Base-by-base conservation (phyloP, 2,329 filamentous ascomycete genomes). In the Myriosclerotinia duriaeana region DNA sequence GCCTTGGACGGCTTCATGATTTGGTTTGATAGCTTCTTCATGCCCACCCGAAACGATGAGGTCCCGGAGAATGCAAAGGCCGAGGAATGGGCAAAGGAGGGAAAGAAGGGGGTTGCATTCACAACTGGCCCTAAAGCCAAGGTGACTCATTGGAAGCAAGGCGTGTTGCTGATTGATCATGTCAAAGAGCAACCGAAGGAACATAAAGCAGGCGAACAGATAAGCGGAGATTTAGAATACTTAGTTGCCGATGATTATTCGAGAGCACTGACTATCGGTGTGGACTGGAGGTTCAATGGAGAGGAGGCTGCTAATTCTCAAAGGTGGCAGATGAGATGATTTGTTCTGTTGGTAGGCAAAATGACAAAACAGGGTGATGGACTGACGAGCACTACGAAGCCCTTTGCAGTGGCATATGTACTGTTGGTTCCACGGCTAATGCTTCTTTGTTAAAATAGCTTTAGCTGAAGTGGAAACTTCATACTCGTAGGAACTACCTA, bases 11-110 rank as follows among this genome's bases (percentile, higher is more conserved):
- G 92, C 5, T 96, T 93, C 77, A 83, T 92, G 17, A 85, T 97
- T 72, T 97, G 93, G 92, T 97, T 97, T 76, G 94, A 98, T 77
- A 94, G 90, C 34, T 95, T 95, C 81, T 97, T 97, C 79, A 85
- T 90, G 71, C 86, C 88, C 12, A 84, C 85, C 0, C 80, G 83
- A 46, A 79, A 82, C 46, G 77, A 79, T 60, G 72, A 74, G 38
- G 75, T 85, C 56, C 80, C 80, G 11, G 78, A 82, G 40, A 78
- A 83, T 68, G 80, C 81, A n/a, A 85, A 86, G 61, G 86, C 87
- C 0, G 81, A 87, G 65, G 81, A 84, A 5, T 93, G 89, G 86
- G 78, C 77, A 34, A 83, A 85, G 70, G 74, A 78, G 34, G 80
- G 81, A 42, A 85, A 78, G 46, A 82, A 89, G 70, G 86, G 88